phyloP scores from a whole-genome alignment of 345 rosid genomes.

The Schrenkiella parvula region DNA sequence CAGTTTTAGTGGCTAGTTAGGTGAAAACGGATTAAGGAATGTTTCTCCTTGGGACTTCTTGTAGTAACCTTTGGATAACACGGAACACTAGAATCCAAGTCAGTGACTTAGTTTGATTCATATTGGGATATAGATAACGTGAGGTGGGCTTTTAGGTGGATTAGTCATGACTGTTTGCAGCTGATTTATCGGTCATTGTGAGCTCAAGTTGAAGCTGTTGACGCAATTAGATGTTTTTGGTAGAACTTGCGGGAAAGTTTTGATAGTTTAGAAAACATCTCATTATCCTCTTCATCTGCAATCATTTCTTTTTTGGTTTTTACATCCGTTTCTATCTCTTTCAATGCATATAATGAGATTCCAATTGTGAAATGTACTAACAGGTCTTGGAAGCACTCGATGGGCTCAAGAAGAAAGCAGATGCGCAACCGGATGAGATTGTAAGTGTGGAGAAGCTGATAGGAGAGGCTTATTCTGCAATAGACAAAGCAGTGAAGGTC shows the following conservation, averaged over 20 bases:
- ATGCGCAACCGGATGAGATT: constrained; percentile 73
- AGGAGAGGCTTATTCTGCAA: constrained; percentile 80
- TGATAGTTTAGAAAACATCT: neutral
- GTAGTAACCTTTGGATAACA: neutral
- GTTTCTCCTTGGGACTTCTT: neutral
- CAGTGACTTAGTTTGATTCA: neutral
- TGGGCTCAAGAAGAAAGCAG: constrained; percentile 72
- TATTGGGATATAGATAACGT: neutral
- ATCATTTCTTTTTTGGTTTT: neutral
- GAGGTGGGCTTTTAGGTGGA: neutral
- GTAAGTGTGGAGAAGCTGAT: constrained; percentile 68
- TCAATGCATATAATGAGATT: neutral
- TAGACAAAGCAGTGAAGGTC: constrained; percentile 80
- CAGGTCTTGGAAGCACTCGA: constrained; percentile 84
- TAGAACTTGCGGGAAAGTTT: neutral
- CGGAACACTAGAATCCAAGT: neutral
- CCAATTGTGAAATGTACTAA: neutral
- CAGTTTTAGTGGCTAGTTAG: neutral
- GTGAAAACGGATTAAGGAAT: neutral
- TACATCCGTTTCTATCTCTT: neutral
- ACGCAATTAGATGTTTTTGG: neutral
- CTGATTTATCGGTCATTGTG: neutral
- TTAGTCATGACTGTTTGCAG: neutral
- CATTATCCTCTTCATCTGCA: neutral
- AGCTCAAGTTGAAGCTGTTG: neutral